phyloP scores from a whole-genome alignment of 306 rosid species.

The Mucuna pruriens region DNA sequence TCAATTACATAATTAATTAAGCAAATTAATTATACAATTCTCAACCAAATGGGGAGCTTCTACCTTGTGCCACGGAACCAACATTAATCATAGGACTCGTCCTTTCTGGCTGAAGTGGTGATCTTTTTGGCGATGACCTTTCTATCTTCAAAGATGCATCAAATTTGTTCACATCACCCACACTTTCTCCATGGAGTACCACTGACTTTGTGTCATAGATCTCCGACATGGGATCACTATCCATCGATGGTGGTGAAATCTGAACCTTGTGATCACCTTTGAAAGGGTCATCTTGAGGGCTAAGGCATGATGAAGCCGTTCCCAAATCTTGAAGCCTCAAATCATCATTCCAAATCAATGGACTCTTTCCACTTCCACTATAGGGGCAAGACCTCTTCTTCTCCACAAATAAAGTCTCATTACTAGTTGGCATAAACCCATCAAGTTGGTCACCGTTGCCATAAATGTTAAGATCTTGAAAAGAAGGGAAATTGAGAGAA shows the following conservation, averaged over 20 bases:
- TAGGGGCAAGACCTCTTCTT: conserved; percentile 76
- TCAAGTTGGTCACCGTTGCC: conserved; percentile 72
- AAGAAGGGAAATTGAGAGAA: conserved; percentile 73
- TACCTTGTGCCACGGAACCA: conserved; percentile 59
- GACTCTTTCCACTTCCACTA: conserved; percentile 74
- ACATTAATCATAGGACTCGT: conserved; percentile 73
- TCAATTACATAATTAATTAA: conserved; percentile 36
- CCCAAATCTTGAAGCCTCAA: conserved; percentile 86
- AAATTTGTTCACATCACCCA: conserved; percentile 53
- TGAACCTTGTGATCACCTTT: conserved; percentile 65
- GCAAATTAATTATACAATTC: not conserved
- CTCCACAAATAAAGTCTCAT: conserved; percentile 52
- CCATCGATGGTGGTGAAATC: conserved; percentile 62
- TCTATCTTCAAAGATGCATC: conserved; percentile 67
- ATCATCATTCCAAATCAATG: conserved; percentile 85
- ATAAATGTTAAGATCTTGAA: conserved; percentile 80
- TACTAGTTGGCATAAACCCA: conserved; percentile 50
- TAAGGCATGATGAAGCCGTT: conserved; percentile 69
- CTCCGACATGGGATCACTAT: conserved; percentile 68
- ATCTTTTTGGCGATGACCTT: conserved; percentile 77
- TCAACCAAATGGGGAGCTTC: conserved; percentile 71
- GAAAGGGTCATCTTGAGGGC: conserved; percentile 68
- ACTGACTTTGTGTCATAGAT: conserved; percentile 73
- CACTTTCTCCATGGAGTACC: conserved; percentile 47
- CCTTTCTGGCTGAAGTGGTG: conserved; percentile 55